phyloP scores from a whole-genome alignment of 2,329 filamentous ascomycete genomes.

The Verticillium klebahnii region DNA sequence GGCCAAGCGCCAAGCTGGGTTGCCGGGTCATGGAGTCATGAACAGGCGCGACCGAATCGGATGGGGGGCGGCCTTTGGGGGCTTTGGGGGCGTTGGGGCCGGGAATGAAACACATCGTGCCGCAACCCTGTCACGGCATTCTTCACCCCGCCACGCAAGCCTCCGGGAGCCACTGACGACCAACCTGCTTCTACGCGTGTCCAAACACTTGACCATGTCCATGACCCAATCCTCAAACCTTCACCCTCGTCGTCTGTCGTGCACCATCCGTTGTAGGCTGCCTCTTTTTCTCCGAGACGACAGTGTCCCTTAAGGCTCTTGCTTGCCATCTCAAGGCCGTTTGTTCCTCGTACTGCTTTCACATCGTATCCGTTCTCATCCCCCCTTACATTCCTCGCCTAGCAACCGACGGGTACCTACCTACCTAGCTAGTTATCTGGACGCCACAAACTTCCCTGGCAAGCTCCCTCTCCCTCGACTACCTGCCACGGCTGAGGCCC shows the following conservation, averaged over 20 bases:
- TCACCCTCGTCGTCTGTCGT: background rate
- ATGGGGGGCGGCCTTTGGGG: background rate
- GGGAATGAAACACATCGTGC: conserved; percentile 1
- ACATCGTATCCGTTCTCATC: background rate
- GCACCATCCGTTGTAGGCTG: background rate
- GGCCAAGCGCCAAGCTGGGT: background rate
- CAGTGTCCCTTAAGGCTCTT: background rate
- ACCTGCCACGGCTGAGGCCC: background rate
- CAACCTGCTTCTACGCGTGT: background rate
- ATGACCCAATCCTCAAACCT: background rate
- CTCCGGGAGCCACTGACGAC: background rate
- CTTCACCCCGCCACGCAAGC: conserved; percentile 2
- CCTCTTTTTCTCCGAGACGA: background rate
- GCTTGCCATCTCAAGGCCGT: background rate
- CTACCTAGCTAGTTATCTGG: background rate
- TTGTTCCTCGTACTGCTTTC: background rate
- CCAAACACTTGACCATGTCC: background rate
- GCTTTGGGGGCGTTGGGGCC: background rate
- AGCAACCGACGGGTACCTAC: background rate
- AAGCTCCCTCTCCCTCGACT: background rate
- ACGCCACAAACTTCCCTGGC: background rate
- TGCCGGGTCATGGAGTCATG: background rate
- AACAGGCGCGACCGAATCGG: background rate
- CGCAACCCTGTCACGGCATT: conserved; percentile 1
- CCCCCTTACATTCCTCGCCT: background rate